Evolutionary conservation across 306 rosid genomes (phyloP).

Genomic region (Vigna mungo): DNA sequence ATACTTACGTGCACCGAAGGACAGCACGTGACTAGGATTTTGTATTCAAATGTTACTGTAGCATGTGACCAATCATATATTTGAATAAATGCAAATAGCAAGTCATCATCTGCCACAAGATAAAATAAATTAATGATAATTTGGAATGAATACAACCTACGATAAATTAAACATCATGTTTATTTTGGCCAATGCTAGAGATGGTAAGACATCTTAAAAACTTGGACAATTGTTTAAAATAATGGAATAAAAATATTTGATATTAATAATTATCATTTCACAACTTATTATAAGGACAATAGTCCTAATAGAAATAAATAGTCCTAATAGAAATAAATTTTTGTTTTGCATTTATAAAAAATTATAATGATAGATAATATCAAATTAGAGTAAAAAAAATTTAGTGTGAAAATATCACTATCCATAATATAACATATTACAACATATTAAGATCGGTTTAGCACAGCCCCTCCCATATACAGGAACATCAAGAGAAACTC

Average conservation of each 20-base stretch:
- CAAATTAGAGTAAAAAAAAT: no score
- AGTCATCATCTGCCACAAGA: background rate
- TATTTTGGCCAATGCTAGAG: background rate
- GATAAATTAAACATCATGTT: background rate
- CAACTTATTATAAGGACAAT: no score
- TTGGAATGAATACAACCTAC: background rate
- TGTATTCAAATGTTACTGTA: background rate
- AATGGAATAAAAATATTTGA: background rate
- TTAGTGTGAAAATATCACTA: no score
- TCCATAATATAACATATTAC: background rate
- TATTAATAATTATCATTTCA: no score
- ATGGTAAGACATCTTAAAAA: background rate
- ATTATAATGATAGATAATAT: no score
- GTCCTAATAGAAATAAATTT: no score
- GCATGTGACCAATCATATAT: constrained; percentile 1
- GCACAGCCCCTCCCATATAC: background rate
- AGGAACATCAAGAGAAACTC: background rate
- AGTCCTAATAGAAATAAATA: no score
- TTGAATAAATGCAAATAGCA: background rate
- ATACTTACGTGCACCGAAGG: background rate
- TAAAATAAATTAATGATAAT: constrained; percentile 10
- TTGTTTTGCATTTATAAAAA: no score
- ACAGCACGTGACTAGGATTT: background rate
- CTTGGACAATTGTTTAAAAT: background rate
- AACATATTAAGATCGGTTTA: background rate